Evolutionary conservation across 2,329 filamentous ascomycete species (phyloP), one percentile per base, ranked within the genome.

Genomic region (Orbilia brochopaga): DNA sequence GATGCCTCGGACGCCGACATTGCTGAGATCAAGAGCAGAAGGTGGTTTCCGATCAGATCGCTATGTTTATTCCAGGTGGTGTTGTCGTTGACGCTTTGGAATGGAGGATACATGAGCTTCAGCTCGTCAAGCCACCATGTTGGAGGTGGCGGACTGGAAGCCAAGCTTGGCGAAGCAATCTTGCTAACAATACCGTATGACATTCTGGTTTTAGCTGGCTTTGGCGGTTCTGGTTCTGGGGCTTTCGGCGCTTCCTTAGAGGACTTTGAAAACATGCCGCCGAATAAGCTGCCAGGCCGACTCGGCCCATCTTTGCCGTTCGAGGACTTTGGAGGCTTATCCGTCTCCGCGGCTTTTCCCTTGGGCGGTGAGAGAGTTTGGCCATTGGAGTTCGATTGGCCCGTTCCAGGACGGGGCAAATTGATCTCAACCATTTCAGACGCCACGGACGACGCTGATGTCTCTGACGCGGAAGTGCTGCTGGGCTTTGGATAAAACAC

Each of bases 381-480:
- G 13, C 65, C 65, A 37, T 69, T 69, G 8, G 58, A 50, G 40
- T 40, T 53, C 10, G 65, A 69, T 13, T 69, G 65, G 11, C 32
- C 65, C 4, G 65, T 69, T 5, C 58, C 65, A 11, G 65, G 59
- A 19, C 61, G 59, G 15, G 67, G 54, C 27, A 64, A 60, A 32
- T 72, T 65, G n/a, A 72, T 65, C 50, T 64, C 67, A 32, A 65
- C 53, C 59, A 72, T 65, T 27, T 64, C 67, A 51, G 67, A 64
- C 6, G 60, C 59, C 2, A 65, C 59, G 1, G 61, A 72, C 3
- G 67, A 65, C 8, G 56, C 54, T 24, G 67, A 61, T 6, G 67
- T 64, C 35, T 72, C 59, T 21, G 65, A 65, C 40, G 51, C 60
- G 37, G 67, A 30, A 11, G 67, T 60, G 13, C 55, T 64, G 13